Evolutionary conservation across 2,329 filamentous ascomycete species (phyloP), one percentile per base, ranked within the genome.

Genomic region (Exophiala alcalophila): DNA sequence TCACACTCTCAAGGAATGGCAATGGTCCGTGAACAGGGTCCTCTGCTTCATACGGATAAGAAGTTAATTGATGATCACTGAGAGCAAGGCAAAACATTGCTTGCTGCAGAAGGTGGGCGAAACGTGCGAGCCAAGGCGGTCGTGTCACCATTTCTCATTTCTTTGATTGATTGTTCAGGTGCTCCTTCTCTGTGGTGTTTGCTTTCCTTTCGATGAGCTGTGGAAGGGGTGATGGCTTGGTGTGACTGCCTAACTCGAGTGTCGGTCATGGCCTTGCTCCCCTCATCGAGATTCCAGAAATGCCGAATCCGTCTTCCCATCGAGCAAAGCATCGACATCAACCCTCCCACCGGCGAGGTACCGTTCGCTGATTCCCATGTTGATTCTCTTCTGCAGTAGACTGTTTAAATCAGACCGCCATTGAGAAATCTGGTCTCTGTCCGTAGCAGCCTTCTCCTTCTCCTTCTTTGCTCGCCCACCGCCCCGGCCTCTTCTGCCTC

Each of bases 281-380:
- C 16, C 24, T 47, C 26, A 52, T 20, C 45, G 44, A 23, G 38
- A 35, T 31, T 47, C 41, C 5, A 52, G 34, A 42, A 52, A 52
- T 16, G 42, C 39, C 8, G 38, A 38, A 23, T 46, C 41, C 25
- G 41, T 36, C 26, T 72, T 75, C 8, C 72, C 76, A n/a, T 78
- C 79, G 42, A 95, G 63, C 55, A 87, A 74, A 37, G 83, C 73
- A 51, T 80, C 83, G 4, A 95, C 73, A 67, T 96, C 85, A n/a
- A 95, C 78, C n/a, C 78, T 72, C 0, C 88, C 86, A n/a, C 80
- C 78, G 0, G 88, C 86, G 48, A 96, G 71, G 64, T 96, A 97
- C 58, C 76, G 78, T 67, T 90, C 87, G 59, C 86, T 94, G 18
- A 95, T 86, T 5, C 91, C 90, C 11, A 88, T 74, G 59, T 96